Base-by-base conservation (phyloP, 495 filamentous ascomycete species). In the Pseudomonodictys pantanalensis region DNA sequence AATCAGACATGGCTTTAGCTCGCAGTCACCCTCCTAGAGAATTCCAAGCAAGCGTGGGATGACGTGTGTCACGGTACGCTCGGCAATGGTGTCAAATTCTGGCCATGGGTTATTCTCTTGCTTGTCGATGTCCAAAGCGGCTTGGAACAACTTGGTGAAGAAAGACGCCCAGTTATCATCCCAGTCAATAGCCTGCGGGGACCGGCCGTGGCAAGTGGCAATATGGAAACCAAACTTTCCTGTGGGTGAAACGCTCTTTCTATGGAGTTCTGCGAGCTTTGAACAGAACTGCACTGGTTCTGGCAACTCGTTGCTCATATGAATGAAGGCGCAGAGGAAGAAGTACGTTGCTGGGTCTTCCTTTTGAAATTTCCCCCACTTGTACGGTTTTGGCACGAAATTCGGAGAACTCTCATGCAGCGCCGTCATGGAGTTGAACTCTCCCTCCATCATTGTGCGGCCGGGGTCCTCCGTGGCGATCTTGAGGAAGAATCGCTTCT, bases 381-480 rank as follows among this genome's bases (percentile, higher is more conserved):
- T 24, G 32, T 57, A 51, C 9, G 67, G 67, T 39, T 65, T 56
- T 15, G 67, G 67, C 8, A 69, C 52, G 30, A 68, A 47, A 20
- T 53, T 32, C 17, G 66, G 56, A 10, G 68, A 49, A 32, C 45
- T 22, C 24, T 58, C 47, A 43, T 68, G 41, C 2, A 65, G 49
- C 17, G 55, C 52, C 4, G 30, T 52, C 51, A 59, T 38, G 3
- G 66, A 33, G 29, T 63, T 52, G 55, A 44, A 68, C 48, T 69
- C 67, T 10, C 67, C 67, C 17, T 63, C 48, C 55, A 68, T 35
- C 50, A 60, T 7, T 6, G 50, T 29, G 46, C 42, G 9, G 10
- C 42, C 42, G 18, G 10, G 42, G 7, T 20, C 10, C 10, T 45
- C 42, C 7, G 42, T 10, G 9, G 42, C 42, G 20, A 18, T 11